These are phyloP conservation scores for Schwanniomyces polymorphus DNA, from an alignment of 805 yeast genomes.

Conservation along the genomic window DNA sequence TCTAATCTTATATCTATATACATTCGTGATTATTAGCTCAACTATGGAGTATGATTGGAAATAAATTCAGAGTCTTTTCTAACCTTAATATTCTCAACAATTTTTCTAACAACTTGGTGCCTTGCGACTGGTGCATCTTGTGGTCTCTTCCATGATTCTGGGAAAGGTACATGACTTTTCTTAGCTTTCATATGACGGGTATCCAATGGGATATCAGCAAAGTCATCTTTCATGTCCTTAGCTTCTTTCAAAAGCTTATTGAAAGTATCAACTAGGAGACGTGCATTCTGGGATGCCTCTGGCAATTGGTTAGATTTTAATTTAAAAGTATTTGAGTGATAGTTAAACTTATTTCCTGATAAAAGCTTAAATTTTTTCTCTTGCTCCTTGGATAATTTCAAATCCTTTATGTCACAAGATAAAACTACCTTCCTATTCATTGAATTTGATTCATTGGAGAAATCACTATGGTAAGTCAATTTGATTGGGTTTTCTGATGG, in stretches of 20 bases:
- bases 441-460: slow-evolving; percentile 73
- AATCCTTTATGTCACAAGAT: slow-evolving; percentile 50
- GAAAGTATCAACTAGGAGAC: slow-evolving; percentile 64
- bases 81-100: slow-evolving; percentile 32
- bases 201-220: slow-evolving; percentile 80
- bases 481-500: slow-evolving; percentile 51
- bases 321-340: slow-evolving; percentile 55
- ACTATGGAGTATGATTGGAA: slow-evolving; percentile 20
- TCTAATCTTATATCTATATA: neutral
- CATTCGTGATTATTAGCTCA: neutral
- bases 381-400: slow-evolving; percentile 52
- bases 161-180: slow-evolving; percentile 52
- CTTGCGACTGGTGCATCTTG: slow-evolving; percentile 63
- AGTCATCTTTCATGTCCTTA: slow-evolving; percentile 61
- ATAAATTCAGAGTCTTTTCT: slow-evolving; percentile 34
- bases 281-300: slow-evolving; percentile 85
- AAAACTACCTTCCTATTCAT: slow-evolving; percentile 66
- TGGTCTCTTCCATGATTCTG: slow-evolving; percentile 71
- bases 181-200: slow-evolving; percentile 59
- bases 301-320: slow-evolving; percentile 65
- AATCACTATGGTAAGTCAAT: slow-evolving; percentile 67
- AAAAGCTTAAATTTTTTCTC: slow-evolving; percentile 75
- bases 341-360: slow-evolving; percentile 76
- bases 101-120: slow-evolving; percentile 30
- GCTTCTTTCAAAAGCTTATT: slow-evolving; percentile 63